Conservation (phyloP, 139 green algal species). For the Eudorina sp. region DNA sequence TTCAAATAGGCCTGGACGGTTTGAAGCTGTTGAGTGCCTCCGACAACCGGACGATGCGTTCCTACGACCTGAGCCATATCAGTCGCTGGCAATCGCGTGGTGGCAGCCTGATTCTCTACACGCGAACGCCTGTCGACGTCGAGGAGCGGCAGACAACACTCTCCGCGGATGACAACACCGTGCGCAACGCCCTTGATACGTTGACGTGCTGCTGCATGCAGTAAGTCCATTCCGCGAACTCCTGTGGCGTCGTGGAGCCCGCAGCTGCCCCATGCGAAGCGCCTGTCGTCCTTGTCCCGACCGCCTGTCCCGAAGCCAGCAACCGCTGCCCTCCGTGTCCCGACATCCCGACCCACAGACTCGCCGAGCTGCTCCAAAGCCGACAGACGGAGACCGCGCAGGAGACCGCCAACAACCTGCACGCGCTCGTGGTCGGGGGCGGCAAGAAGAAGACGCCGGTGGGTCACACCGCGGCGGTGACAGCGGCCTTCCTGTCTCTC, state of each 20-base stretch:
- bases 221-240: slow-evolving; percentile 53
- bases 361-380: slow-evolving; percentile 87
- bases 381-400: slow-evolving; percentile 60
- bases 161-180: slow-evolving; percentile 72
- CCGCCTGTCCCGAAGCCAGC: no score
- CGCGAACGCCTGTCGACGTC: slow-evolving; percentile 83
- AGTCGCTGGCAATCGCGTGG: slow-evolving; percentile 67
- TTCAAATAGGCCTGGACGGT: slow-evolving; percentile 87
- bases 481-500: background rate
- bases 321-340: no score
- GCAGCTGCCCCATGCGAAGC: no score
- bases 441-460: slow-evolving; percentile 38
- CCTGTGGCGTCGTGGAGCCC: no score
- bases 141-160: slow-evolving; percentile 87
- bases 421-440: slow-evolving; percentile 42
- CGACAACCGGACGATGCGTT: slow-evolving; percentile 66
- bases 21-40: slow-evolving; percentile 75
- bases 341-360: no score
- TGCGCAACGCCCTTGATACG: slow-evolving; percentile 85
- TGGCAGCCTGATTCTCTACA: slow-evolving; percentile 84
- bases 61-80: slow-evolving; percentile 90
- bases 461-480: background rate
- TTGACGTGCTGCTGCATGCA: slow-evolving; percentile 93
- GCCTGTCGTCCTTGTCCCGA: no score
- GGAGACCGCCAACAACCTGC: slow-evolving; percentile 75